Conservation (phyloP, 169 alveolate species). For the Cryptosporidium canis region DNA sequence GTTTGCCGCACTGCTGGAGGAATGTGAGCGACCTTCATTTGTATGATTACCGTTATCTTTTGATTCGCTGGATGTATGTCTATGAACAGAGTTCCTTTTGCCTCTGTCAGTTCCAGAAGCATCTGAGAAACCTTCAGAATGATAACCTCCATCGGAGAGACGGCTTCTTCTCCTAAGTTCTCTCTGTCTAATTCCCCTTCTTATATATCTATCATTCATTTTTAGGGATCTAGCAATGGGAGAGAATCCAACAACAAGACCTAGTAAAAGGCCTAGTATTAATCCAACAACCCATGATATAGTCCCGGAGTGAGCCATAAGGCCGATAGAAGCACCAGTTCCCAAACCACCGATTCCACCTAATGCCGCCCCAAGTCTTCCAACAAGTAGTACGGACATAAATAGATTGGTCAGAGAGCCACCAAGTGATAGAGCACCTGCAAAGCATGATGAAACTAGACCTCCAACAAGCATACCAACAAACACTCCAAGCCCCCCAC, state of each 20-base stretch:
- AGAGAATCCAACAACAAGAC: slow-evolving; percentile 75
- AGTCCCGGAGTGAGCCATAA: slow-evolving; percentile 73
- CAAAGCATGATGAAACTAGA: slow-evolving; percentile 74
- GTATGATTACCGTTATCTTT: background rate
- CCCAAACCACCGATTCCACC: slow-evolving; percentile 71
- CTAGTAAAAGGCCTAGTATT: slow-evolving; percentile 73
- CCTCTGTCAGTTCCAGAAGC: slow-evolving; percentile 65
- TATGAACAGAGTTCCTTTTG: slow-evolving; percentile 15
- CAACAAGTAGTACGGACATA: slow-evolving; percentile 73
- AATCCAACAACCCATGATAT: slow-evolving; percentile 71
- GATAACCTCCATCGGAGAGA: slow-evolving; percentile 37
- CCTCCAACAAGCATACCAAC: slow-evolving; percentile 77
- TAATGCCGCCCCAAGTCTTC: slow-evolving; percentile 72
- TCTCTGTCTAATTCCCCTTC: slow-evolving; percentile 76
- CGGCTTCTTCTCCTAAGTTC: slow-evolving; percentile 73
- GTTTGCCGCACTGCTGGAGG: slow-evolving; percentile 45
- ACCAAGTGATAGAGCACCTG: slow-evolving; percentile 75
- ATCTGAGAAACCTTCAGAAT: slow-evolving; percentile 57
- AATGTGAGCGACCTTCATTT: background rate
- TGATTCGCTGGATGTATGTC: slow-evolving; percentile 30
- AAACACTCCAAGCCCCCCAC: slow-evolving; percentile 66
- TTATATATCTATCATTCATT: slow-evolving; percentile 77
- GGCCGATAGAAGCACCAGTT: slow-evolving; percentile 59
- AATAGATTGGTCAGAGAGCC: slow-evolving; percentile 74
- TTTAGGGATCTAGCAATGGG: slow-evolving; percentile 77